Percentiles rank a stretch among this genome's conserved stretches.
phyloP scores from a whole-genome alignment of 1,284 basidiomycete genomes.

The Gomphus bonarii region DNA sequence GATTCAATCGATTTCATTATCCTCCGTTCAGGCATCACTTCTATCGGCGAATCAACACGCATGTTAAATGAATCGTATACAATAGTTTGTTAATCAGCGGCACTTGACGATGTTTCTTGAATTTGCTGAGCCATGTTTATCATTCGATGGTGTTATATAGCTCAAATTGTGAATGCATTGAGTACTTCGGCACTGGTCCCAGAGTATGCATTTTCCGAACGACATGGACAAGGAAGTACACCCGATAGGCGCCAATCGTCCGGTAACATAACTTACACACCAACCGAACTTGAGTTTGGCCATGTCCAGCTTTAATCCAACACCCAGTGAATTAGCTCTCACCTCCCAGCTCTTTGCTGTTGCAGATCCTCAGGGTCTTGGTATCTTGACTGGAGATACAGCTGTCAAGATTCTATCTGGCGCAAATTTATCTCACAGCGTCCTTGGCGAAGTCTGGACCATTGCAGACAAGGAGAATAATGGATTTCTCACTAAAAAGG shows the following conservation, averaged over 20 bases:
- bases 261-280: background rate
- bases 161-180: no score
- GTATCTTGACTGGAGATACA: constrained; percentile 76
- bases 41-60: constrained; percentile 11
- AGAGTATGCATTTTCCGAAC: no score
- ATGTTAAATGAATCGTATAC: background rate
- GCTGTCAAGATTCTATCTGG: constrained; percentile 76
- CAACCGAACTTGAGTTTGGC: background rate
- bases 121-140: no score
- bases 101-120: no score
- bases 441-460: constrained; percentile 90
- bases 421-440: constrained; percentile 65
- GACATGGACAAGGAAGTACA: no score
- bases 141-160: no score
- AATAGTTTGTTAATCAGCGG: no score
- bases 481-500: constrained; percentile 81
- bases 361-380: constrained; percentile 66
- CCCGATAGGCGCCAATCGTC: background rate
- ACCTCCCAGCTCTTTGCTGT: constrained; percentile 61
- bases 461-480: constrained; percentile 90
- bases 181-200: no score
- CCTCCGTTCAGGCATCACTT: constrained; percentile 42
- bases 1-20: constrained; percentile 66
- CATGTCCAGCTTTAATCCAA: constrained; percentile 46
- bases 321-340: constrained; percentile 54